Percentiles rank a stretch among this genome's conserved stretches.
phyloP scores from a whole-genome alignment of 163 green algal species.

The Chloromonas sp. region DNA sequence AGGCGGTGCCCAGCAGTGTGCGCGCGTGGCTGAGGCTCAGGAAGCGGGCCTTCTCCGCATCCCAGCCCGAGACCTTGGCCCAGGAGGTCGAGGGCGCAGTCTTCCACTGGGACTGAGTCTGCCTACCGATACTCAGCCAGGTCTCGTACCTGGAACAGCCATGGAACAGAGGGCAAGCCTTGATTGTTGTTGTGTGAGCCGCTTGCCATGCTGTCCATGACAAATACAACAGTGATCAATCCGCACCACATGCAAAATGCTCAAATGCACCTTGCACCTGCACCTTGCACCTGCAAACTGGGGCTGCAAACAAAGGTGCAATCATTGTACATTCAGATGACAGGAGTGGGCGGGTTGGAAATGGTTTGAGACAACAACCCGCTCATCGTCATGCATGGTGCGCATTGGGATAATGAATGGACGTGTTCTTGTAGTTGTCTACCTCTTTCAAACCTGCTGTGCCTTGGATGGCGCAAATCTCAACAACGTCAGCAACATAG shows the following conservation, averaged over 20 bases:
- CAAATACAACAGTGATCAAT: background rate
- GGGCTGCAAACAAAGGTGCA: too few relatives aligned
- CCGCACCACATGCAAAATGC: background rate
- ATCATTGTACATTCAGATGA: too few relatives aligned
- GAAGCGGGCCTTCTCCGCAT: constrained; percentile 24
- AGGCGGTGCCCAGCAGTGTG: background rate
- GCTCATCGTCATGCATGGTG: too few relatives aligned
- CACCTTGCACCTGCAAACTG: too few relatives aligned
- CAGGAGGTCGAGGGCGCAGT: constrained; percentile 24
- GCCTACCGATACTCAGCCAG: constrained; percentile 26
- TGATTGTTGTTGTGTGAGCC: background rate
- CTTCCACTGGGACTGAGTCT: constrained; percentile 16
- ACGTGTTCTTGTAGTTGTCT: too few relatives aligned
- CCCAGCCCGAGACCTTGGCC: constrained; percentile 14
- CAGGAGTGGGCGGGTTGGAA: too few relatives aligned
- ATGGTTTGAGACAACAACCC: too few relatives aligned
- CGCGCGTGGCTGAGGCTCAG: constrained; percentile 14
- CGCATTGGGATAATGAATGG: too few relatives aligned
- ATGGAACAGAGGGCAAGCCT: background rate
- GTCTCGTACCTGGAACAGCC: constrained; percentile 1
- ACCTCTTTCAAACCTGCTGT: too few relatives aligned
- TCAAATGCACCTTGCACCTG: background rate
- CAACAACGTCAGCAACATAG: too few relatives aligned
- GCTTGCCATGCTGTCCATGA: too few relatives aligned
- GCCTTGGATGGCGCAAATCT: too few relatives aligned